Evolutionary conservation across 257 asterid genomes (phyloP).

Genomic region (Solanum etuberosum): DNA sequence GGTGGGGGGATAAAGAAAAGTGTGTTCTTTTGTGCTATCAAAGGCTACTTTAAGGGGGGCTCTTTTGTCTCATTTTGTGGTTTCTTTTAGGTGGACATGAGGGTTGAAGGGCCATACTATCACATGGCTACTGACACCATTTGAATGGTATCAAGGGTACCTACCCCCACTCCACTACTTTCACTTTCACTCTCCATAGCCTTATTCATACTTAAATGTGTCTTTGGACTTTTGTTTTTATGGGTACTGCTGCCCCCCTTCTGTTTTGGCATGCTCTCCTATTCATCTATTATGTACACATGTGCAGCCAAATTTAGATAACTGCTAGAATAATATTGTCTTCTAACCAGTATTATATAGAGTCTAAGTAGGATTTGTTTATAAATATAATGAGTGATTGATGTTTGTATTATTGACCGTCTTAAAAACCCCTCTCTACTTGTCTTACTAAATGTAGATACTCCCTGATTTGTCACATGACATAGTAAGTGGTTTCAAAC

Average conservation of each 20-base stretch:
- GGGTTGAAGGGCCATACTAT: slow-evolving; percentile 23
- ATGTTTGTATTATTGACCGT: neutral
- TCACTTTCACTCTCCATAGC: slow-evolving; percentile 16
- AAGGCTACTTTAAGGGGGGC: slow-evolving; percentile 24
- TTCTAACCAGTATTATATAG: neutral
- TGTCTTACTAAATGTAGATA: too few species aligned
- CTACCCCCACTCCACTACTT: slow-evolving; percentile 3
- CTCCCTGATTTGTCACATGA: too few species aligned
- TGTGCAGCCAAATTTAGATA: neutral
- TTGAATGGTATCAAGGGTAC: slow-evolving; percentile 24
- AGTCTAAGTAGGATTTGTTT: neutral
- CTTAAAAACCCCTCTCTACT: neutral
- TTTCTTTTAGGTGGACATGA: slow-evolving; percentile 35
- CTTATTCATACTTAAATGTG: slow-evolving; percentile 17
- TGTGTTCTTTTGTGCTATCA: slow-evolving; percentile 20
- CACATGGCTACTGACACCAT: slow-evolving; percentile 31
- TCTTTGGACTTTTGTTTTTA: slow-evolving; percentile 25
- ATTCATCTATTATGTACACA: neutral
- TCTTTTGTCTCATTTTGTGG: slow-evolving; percentile 34
- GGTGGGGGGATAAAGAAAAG: slow-evolving; percentile 5
- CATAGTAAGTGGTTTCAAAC: too few species aligned
- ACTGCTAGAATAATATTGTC: neutral
- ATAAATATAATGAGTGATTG: neutral
- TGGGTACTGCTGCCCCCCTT: slow-evolving; percentile 16
- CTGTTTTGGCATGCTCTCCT: slow-evolving; percentile 7